Percentiles rank a stretch among this genome's conserved stretches.
Evolutionary conservation across 1,284 basidiomycete species (phyloP).

Genomic region (Uromyces viciae-fabae): DNA sequence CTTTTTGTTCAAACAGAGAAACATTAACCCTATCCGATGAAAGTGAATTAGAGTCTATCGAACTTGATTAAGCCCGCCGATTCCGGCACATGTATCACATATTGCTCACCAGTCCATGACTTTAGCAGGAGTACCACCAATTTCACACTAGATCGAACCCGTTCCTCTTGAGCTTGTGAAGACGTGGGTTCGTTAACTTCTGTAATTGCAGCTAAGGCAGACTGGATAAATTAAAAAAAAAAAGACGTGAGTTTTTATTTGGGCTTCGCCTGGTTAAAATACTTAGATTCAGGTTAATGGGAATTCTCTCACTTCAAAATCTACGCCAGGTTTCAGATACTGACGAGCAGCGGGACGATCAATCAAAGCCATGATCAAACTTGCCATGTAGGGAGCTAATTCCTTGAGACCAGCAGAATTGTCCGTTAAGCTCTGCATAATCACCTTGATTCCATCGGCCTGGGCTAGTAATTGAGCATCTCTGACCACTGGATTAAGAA

Average conservation of each 20-base stretch:
- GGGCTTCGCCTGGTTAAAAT: neutral
- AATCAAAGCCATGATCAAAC: slow-evolving; percentile 75
- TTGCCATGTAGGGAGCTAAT: slow-evolving; percentile 75
- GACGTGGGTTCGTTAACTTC: slow-evolving; percentile 81
- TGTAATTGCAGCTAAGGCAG: slow-evolving; percentile 77
- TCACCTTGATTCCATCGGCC: slow-evolving; percentile 79
- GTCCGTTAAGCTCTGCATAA: slow-evolving; percentile 80
- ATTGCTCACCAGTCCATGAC: slow-evolving; percentile 80
- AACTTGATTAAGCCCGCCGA: no score
- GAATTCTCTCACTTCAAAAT: slow-evolving; percentile 69
- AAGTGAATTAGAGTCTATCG: neutral
- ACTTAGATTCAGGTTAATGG: neutral
- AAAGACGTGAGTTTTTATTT: neutral
- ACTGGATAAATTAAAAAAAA: slow-evolving; percentile 58
- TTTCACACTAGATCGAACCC: slow-evolving; percentile 70
- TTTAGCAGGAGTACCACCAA: slow-evolving; percentile 78
- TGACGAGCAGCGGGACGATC: slow-evolving; percentile 79
- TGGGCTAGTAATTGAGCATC: slow-evolving; percentile 77
- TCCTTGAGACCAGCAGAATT: slow-evolving; percentile 66
- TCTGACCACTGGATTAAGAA: slow-evolving; percentile 63
- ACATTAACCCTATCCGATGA: slow-evolving; percentile 69
- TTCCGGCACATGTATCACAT: neutral
- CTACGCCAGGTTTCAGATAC: slow-evolving; percentile 75
- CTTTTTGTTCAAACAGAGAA: slow-evolving; percentile 85
- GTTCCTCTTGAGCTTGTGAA: slow-evolving; percentile 64